A percentile compares a stretch with the other conserved stretches of the same genome.
Conservation (phyloP, 108 stramenopile species). For the Bacterosira constricta region DNA sequence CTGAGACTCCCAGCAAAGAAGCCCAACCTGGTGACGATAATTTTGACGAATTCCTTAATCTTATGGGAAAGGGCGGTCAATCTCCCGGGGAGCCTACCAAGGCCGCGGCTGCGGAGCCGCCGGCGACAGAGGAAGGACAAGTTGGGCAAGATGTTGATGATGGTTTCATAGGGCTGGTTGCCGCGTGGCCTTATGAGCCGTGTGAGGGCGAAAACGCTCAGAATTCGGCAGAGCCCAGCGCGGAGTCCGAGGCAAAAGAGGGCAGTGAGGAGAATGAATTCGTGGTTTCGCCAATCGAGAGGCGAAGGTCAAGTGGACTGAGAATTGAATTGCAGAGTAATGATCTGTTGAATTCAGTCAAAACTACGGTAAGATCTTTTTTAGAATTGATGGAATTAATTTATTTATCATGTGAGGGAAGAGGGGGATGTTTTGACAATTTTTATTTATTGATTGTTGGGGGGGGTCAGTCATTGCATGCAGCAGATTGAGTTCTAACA, state of each 20-base stretch:
- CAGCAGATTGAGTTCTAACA: no score
- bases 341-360: slow-evolving; percentile 11
- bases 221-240: not conserved
- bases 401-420: slow-evolving; percentile 2
- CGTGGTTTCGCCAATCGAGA: not conserved
- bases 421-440: not conserved
- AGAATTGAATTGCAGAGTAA: not conserved
- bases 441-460: not conserved
- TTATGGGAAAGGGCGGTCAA: no score
- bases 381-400: not conserved
- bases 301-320: not conserved
- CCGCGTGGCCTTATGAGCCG: no score
- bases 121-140: no score
- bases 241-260: not conserved
- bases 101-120: no score
- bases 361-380: slow-evolving; percentile 14
- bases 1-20: no score
- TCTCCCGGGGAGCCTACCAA: no score
- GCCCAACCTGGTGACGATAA: no score
- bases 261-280: not conserved
- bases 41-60: no score
- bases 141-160: no score
- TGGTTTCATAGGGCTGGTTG: no score
- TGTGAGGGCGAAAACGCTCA: not conserved
- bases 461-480: no score